These are phyloP conservation scores for Candida xyloterini DNA, from an alignment of 805 yeast genomes.

Conservation along the genomic window DNA sequence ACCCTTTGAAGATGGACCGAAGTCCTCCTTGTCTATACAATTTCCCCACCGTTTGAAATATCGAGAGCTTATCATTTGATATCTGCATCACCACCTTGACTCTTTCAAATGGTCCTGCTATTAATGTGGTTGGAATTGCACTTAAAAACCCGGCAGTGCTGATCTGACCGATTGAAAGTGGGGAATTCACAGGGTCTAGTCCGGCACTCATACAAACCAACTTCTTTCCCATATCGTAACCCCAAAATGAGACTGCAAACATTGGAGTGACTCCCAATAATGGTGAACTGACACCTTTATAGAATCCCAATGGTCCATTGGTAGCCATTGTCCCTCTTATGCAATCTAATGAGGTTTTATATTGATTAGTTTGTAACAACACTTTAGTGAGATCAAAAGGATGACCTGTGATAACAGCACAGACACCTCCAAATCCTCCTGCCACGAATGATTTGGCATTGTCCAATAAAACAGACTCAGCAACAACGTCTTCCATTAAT, in stretches of 20 bases:
- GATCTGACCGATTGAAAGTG: conserved; percentile 63
- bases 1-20: conserved; percentile 83
- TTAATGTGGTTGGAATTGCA: conserved; percentile 91
- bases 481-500: conserved; percentile 27
- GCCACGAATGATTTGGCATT: conserved; percentile 84
- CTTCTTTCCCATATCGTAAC: conserved; percentile 89
- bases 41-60: conserved; percentile 59
- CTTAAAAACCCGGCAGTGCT: conserved; percentile 92
- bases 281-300: conserved; percentile 94
- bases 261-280: conserved; percentile 96
- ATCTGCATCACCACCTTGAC: conserved; percentile 90
- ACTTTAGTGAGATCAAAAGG: conserved; percentile 95
- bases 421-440: conserved; percentile 96
- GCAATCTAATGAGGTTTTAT: conserved; percentile 62
- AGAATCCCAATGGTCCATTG: conserved; percentile 78
- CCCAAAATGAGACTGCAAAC: conserved; percentile 99
- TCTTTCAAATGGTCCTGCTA: conserved; percentile 98
- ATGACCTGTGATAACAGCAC: conserved; percentile 94
- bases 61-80: conserved; percentile 42
- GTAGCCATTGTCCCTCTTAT: conserved; percentile 63
- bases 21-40: conserved; percentile 80
- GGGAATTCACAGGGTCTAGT: conserved; percentile 31
- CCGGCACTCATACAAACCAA: conserved; percentile 51
- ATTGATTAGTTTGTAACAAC: conserved; percentile 79
- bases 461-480: conserved; percentile 46